phyloP scores from a whole-genome alignment of 2,329 filamentous ascomycete genomes.

The Torrubiella hemipterigena region DNA sequence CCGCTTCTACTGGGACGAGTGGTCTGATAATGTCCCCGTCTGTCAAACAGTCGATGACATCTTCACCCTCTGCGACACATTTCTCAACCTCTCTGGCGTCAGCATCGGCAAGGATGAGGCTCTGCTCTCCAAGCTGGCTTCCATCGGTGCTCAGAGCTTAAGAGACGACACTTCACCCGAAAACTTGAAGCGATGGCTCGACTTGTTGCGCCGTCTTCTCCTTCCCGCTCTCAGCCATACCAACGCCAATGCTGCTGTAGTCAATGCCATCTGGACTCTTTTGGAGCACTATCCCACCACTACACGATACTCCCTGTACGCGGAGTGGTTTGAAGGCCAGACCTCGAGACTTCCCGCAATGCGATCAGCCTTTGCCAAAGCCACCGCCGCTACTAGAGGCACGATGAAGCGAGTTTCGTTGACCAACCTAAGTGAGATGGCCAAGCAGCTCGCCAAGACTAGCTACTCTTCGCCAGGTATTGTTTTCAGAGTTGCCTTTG shows the following conservation, averaged over 20 bases:
- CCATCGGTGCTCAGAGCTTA: constrained; percentile 71
- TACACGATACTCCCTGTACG: constrained; percentile 77
- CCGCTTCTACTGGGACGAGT: constrained; percentile 95
- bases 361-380: constrained; percentile 63
- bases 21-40: constrained; percentile 83
- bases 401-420: constrained; percentile 83
- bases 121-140: constrained; percentile 70
- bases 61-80: constrained; percentile 71
- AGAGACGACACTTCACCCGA: constrained; percentile 53
- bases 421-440: constrained; percentile 77
- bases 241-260: constrained; percentile 69
- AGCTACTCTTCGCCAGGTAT: constrained; percentile 82
- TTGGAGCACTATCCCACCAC: constrained; percentile 66
- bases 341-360: constrained; percentile 69
- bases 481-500: constrained; percentile 79
- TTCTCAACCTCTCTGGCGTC: constrained; percentile 76
- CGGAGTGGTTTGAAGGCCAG: constrained; percentile 79
- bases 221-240: constrained; percentile 81
- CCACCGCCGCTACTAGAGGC: constrained; percentile 67
- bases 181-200: constrained; percentile 72
- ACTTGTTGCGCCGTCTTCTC: constrained; percentile 72
- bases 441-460: constrained; percentile 81
- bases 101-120: constrained; percentile 77
- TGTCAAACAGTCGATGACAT: constrained; percentile 88
- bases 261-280: constrained; percentile 78